Conservation (phyloP, 1,284 basidiomycete genomes). For the Prillingera fragicola region DNA sequence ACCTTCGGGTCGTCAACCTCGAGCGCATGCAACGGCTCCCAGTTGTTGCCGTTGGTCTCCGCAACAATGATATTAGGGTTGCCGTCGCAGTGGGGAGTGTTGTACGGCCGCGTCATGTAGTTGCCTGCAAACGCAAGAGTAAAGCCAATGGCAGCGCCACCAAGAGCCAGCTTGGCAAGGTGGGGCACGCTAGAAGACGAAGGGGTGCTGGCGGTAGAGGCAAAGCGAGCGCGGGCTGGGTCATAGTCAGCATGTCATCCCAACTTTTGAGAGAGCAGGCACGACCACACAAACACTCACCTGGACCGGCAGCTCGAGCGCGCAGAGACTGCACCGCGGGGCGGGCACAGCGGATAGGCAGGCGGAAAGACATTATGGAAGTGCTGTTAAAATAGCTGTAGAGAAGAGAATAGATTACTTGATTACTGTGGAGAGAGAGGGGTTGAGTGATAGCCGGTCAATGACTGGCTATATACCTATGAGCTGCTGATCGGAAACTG, state of each 20-base stretch:
- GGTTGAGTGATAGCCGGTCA: too few species aligned
- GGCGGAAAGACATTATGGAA: constrained; percentile 5
- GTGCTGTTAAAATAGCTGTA: too few species aligned
- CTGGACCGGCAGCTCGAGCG: background rate
- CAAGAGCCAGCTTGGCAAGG: constrained; percentile 2
- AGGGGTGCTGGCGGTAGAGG: background rate
- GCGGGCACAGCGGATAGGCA: constrained; percentile 8
- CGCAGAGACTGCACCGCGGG: constrained; percentile 5
- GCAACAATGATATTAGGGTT: constrained; percentile 28
- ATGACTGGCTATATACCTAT: background rate
- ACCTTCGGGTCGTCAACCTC: constrained; percentile 46
- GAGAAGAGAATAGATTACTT: background rate
- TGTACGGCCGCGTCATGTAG: constrained; percentile 5
- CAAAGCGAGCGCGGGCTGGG: too few species aligned
- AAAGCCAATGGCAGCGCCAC: constrained; percentile 11
- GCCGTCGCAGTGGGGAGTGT: constrained; percentile 21
- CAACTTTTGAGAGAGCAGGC: background rate
- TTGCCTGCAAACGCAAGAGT: constrained; percentile 4
- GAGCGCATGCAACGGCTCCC: constrained; percentile 35
- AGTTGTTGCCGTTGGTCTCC: constrained; percentile 31
- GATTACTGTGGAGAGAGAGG: background rate
- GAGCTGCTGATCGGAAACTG: too few species aligned
- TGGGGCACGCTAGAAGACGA: background rate
- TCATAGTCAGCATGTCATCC: too few species aligned
- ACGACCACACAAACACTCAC: background rate